Evolutionary conservation across 2,329 filamentous ascomycete species (phyloP), one percentile per base, ranked within the genome.

Genomic region (Pseudogymnoascus sp.): DNA sequence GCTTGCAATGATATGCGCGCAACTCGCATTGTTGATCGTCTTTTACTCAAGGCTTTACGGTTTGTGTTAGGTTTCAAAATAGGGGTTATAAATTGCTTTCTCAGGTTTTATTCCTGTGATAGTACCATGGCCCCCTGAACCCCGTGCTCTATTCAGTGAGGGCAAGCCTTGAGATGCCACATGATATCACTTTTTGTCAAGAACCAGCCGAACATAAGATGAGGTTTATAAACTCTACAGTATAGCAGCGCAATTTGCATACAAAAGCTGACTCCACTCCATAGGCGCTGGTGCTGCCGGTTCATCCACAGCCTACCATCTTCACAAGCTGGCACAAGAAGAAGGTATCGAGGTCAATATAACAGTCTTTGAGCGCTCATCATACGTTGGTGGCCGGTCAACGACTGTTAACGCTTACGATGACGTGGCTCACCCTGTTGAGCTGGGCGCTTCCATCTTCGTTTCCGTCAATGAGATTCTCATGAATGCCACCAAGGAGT

Each of bases 361-460:
- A 68, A 96, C 91, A 20, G 78, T 99, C 28, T 97, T 93, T 72
- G 94, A 99, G 70, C 88, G 87, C 67, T 85, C 84, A 14, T 73
- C 78, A 32, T 90, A 86, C 66, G 80, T 97, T 43, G 94, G 94
- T 30, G 94, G 94, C 7, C 89, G 94, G 25, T 89, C 89, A 6
- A 89, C 92, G 30, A 97, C 92, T 0, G 88, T 96, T 16, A 78
- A 91, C 68, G 86, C 85, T 2, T 93, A 88, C 71, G 81, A 83
- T 65, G 80, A 93, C 67, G 78, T 85, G 1, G 65, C 76, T 0
- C 77, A 86, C 38, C 88, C 88, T 1, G 82, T 96, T 35, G 94
- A 99, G 73, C 79, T 97, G 1, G 94, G 94, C 14, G 94, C 89
- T 9, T 93, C 88, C 64, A 96, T 97, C 67, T 99, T 97, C 71